Conservation (phyloP, 169 alveolate genomes). For the Cryptosporidium ryanae region DNA sequence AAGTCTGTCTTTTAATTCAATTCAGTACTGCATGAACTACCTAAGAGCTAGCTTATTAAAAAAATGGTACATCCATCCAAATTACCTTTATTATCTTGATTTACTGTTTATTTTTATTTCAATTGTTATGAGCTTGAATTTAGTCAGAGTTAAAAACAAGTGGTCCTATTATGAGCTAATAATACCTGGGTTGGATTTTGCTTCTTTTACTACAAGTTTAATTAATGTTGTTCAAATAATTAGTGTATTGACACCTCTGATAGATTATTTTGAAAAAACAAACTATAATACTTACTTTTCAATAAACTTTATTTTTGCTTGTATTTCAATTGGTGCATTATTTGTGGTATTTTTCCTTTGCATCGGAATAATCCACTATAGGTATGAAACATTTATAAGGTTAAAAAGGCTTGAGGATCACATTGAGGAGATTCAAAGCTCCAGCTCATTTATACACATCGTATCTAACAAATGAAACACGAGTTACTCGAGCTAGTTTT, state of each 20-base stretch:
- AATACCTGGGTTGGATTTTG: conserved; percentile 37
- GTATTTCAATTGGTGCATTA: conserved; percentile 37
- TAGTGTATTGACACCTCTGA: conserved; percentile 19
- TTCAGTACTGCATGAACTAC: conserved; percentile 37
- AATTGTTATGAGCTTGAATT: neutral
- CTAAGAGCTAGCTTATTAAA: conserved; percentile 9
- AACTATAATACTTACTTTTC: conserved; percentile 26
- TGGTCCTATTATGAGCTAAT: conserved; percentile 34
- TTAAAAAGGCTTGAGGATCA: conserved; percentile 31
- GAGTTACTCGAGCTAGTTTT: too few relatives aligned
- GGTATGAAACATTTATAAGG: conserved; percentile 22
- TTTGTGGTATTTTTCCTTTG: conserved; percentile 19
- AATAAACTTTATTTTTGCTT: conserved; percentile 21
- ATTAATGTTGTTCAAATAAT: conserved; percentile 22
- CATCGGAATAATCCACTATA: conserved; percentile 43
- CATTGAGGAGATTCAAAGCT: conserved; percentile 29
- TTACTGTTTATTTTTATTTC: conserved; percentile 21
- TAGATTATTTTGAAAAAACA: neutral
- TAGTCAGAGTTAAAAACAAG: conserved; percentile 24
- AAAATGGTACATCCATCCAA: conserved; percentile 44
- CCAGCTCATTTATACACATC: conserved; percentile 16
- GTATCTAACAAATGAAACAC: conserved; percentile 17
- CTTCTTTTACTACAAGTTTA: conserved; percentile 11
- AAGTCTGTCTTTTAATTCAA: conserved; percentile 10
- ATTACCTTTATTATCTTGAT: conserved; percentile 9